Conservation (phyloP, 2,329 filamentous ascomycete species). For the Diaporthe sp. region DNA sequence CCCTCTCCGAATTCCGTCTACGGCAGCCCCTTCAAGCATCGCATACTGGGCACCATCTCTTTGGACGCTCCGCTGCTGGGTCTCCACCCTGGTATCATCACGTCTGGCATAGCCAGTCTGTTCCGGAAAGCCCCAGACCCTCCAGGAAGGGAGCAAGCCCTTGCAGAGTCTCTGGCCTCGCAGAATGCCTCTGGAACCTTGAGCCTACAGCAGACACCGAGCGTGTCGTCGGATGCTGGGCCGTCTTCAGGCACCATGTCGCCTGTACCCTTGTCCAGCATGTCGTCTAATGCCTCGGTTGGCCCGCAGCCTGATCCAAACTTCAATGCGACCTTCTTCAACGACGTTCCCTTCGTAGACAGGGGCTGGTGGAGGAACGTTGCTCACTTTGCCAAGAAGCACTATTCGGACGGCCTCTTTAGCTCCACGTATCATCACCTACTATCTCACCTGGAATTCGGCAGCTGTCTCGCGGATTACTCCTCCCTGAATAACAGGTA, state of each 20-base stretch:
- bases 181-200: conserved; percentile 40
- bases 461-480: conserved; percentile 83
- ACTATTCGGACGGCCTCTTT: conserved; percentile 76
- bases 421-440: conserved; percentile 80
- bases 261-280: conserved; percentile 33
- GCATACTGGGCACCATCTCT: conserved; percentile 83
- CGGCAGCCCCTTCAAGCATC: conserved; percentile 71
- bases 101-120: conserved; percentile 83
- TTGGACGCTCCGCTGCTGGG: conserved; percentile 91
- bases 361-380: conserved; percentile 77
- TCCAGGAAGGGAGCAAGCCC: conserved; percentile 43
- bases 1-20: conserved; percentile 50
- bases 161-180: conserved; percentile 33
- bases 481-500: conserved; percentile 78
- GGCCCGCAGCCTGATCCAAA: conserved; percentile 64
- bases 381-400: conserved; percentile 85
- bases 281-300: conserved; percentile 39
- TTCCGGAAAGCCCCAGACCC: conserved; percentile 66
- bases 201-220: conserved; percentile 44
- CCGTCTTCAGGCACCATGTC: conserved; percentile 41
- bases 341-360: conserved; percentile 78
- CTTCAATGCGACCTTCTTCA: conserved; percentile 81
- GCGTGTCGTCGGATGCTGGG: conserved; percentile 31
- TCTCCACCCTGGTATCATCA: conserved; percentile 88
- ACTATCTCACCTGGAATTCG: conserved; percentile 86